A percentile compares a stretch with the other conserved stretches of the same genome.
These are phyloP conservation scores for Polygonum aviculare DNA, from an alignment of 148 eudicot genomes.

Conservation along the genomic window DNA sequence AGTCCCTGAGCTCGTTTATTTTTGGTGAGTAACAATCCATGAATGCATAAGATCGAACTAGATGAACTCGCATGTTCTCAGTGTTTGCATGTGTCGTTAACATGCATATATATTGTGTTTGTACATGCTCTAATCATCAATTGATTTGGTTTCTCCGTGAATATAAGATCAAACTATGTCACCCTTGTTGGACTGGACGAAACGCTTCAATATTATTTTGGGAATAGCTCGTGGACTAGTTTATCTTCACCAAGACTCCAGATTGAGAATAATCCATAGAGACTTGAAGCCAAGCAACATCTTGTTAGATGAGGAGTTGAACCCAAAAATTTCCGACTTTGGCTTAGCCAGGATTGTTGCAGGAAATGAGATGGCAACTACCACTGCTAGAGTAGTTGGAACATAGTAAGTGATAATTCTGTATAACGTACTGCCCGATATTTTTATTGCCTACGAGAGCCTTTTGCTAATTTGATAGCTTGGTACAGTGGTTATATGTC, in stretches of 20 bases:
- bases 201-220: constrained; percentile 30
- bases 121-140: neutral
- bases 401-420: constrained; percentile 36
- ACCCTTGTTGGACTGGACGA: constrained; percentile 30
- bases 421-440: neutral
- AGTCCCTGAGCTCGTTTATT: neutral
- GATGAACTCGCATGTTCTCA: no score
- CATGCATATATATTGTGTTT: no score
- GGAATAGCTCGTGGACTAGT: constrained; percentile 56
- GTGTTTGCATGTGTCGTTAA: no score
- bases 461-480: neutral
- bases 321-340: constrained; percentile 54
- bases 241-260: constrained; percentile 59
- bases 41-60: neutral
- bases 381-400: constrained; percentile 49
- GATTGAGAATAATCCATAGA: constrained; percentile 52
- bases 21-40: neutral
- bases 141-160: neutral
- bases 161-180: neutral
- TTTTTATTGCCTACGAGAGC: neutral
- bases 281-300: constrained; percentile 55
- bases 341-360: constrained; percentile 51
- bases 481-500: constrained; percentile 16
- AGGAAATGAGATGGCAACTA: constrained; percentile 35
- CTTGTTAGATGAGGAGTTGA: constrained; percentile 39